Evolutionary conservation across 1,284 basidiomycete species (phyloP), one percentile per base, ranked within the genome.

Genomic region (Trichosporon sp.): DNA sequence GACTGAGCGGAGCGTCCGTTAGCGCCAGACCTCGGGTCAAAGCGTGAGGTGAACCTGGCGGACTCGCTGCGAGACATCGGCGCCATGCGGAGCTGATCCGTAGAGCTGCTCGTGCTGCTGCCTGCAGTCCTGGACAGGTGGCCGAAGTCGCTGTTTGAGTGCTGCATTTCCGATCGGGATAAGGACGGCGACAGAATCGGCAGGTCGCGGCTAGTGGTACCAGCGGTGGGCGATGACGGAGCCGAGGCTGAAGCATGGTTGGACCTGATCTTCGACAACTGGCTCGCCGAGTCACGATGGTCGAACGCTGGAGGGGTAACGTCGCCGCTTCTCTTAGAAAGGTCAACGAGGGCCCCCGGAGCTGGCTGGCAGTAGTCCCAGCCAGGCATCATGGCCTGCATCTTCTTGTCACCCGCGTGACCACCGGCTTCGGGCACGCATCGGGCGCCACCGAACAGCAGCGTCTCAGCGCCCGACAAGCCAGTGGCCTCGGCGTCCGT

Each of bases 361-460:
- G 76, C 69, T 12, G 68, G 37, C 5, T 72, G 63, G 68, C 78
- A 79, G 40, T 73, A 68, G 37, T 71, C 70, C 80, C 80, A 81
- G 38, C 71, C 75, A 1, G 76, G 66, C 11, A 81, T 65, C 67
- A 77, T 78, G 0, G 78, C 78, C 38, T 78, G 68, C 11, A 75
- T 68, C 7, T 63, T 63, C 31, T 71, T 67, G 35, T 68, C 66
- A 4, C 65, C 70, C 10, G 65, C 63, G 26, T 21, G 16, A 12
- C 16, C 61, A 2, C 21, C 67, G 16, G 48, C 16, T 4, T 7
- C n/a, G 19, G 72, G 74, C 1, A 63, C 59, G 66, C 76, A 79
- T 48, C 74, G 69, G 2, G 79, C 70, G 31, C 81, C 80, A 3
- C 81, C 81, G 65, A 80, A 77, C 4, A 81, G 69, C 0, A 82